Conservation (phyloP, 805 yeast genomes). For the Scheffersomyces stipitis region DNA sequence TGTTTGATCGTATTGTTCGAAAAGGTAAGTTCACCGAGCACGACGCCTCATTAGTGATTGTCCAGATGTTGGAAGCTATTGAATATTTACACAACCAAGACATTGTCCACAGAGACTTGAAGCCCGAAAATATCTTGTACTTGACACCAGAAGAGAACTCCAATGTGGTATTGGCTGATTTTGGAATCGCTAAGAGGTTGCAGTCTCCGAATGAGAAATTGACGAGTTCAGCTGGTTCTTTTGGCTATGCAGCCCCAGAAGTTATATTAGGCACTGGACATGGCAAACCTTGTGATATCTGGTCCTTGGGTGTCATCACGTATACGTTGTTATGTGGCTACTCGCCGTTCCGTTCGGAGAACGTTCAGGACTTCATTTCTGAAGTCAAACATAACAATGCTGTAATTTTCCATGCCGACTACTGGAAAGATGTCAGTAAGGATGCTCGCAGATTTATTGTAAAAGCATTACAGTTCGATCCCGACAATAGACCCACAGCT, state of each 20-base stretch:
- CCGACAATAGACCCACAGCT: constrained; percentile 68
- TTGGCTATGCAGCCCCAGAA: constrained; percentile 98
- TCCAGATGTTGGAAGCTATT: constrained; percentile 76
- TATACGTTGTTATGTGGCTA: constrained; percentile 90
- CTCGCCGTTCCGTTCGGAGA: constrained; percentile 87
- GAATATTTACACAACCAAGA: constrained; percentile 71
- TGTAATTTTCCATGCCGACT: constrained; percentile 81
- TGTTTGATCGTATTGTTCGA: constrained; percentile 81
- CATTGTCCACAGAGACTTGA: constrained; percentile 91
- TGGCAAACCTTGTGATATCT: constrained; percentile 92
- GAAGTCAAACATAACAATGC: constrained; percentile 75
- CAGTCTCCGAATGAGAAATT: constrained; percentile 58
- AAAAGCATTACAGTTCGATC: constrained; percentile 67
- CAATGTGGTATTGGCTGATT: constrained; percentile 85
- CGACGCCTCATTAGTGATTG: constrained; percentile 76
- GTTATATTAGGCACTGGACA: constrained; percentile 80
- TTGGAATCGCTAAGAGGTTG: constrained; percentile 88
- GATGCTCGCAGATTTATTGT: constrained; percentile 81
- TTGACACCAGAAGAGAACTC: constrained; percentile 55
- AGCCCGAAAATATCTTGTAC: constrained; percentile 90
- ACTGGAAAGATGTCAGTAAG: constrained; percentile 79
- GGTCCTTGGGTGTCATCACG: constrained; percentile 93
- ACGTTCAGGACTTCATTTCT: constrained; percentile 71
- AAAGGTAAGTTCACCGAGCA: constrained; percentile 84
- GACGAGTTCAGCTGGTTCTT: constrained; percentile 80